Conservation (phyloP, 768 basidiomycete genomes). For the Hydnomerulius pinastri region DNA sequence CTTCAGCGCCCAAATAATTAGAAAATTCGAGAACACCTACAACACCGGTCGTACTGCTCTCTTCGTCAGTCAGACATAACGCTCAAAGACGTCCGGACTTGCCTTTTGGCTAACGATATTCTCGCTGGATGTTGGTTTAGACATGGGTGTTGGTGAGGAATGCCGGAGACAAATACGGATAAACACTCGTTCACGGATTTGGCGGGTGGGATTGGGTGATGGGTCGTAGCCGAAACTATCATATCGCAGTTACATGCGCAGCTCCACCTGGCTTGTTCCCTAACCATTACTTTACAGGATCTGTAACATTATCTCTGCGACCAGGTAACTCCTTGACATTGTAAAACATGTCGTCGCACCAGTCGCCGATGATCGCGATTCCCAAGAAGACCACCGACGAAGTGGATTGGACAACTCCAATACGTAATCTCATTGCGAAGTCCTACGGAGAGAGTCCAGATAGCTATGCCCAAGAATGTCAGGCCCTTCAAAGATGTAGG, state of each 20-base stretch:
- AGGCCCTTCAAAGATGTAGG: conserved; percentile 82
- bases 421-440: conserved; percentile 82
- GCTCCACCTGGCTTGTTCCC: not conserved
- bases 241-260: conserved; percentile 7
- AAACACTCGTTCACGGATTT: conserved; percentile 19
- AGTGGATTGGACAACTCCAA: conserved; percentile 93
- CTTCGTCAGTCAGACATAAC: not conserved
- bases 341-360: conserved; percentile 67
- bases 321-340: not conserved
- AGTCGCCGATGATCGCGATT: conserved; percentile 88
- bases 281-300: not conserved
- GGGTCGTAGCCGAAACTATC: too few relatives aligned
- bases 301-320: not conserved
- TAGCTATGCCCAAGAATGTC: conserved; percentile 81
- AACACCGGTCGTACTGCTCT: conserved; percentile 78
- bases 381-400: conserved; percentile 95
- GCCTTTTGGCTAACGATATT: conserved; percentile 91
- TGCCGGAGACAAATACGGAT: conserved; percentile 22
- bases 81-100: not conserved
- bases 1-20: conserved; percentile 21
- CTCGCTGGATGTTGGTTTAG: conserved; percentile 82
- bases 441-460: conserved; percentile 95
- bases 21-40: conserved; percentile 49
- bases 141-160: conserved; percentile 36
- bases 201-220: too few relatives aligned